Evolutionary conservation across 345 rosid genomes (phyloP), one percentile per base, ranked within the genome.

Genomic region (Nasturtium officinale): DNA sequence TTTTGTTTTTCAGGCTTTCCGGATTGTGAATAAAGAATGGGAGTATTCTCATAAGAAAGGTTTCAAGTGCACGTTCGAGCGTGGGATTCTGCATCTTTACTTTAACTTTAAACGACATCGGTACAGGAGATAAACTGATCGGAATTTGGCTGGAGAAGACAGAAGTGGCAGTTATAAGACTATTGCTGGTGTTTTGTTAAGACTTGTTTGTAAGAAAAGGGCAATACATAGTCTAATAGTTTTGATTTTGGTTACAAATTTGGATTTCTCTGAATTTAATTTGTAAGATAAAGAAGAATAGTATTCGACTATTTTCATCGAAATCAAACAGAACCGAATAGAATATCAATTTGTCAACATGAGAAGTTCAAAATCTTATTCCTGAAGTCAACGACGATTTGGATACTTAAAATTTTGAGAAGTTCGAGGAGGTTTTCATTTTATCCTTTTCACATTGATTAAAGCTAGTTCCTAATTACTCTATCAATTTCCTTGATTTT

Each of bases 11-110:
- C 88, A 93, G 97, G 98, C 96, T 20, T 91, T 94, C 73, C 78
- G 83, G 56, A 86, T 94, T 55, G 98, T 94, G 40, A 94, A 94
- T 79, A 91, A 91, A 71, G 98, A 94, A 75, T 94, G 96, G 98
- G 98, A 94, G 68, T 91, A 91, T 74, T 94, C 98, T 38, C 97
- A 89, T 60, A 94, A 94, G 90, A 94, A 94, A 80, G 98, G 97
- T 47, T 88, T 87, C 66, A 94, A 94, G 68, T 89, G 96, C 70
- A 94, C 98, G 16, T 94, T 94, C 17, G 98, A 94, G 68, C 90
- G 96, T 10, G 98, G 97, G 35, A 94, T 91, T 70, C 71, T 94
- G 57, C 98, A 94, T 33, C 82, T 88, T 9, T 90, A 90, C 79
- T 87, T 91, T 83, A 94, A 94, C 90, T 91, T 94, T 79, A 91